Evolutionary conservation across 345 rosid genomes (phyloP).

Genomic region (Eucalyptus brandiana): DNA sequence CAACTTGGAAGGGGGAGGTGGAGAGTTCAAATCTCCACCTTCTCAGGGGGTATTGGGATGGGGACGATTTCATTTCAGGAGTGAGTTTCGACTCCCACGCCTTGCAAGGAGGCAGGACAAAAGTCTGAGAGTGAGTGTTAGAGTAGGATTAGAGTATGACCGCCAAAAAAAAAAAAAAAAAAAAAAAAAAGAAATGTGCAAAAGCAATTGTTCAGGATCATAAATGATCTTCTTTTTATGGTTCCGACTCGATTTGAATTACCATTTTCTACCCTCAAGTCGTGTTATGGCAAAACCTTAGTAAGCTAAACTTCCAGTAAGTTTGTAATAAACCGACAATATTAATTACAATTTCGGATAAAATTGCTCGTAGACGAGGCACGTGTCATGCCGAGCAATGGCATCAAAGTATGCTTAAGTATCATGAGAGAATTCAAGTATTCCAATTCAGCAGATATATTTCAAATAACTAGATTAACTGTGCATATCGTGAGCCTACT

Average conservation of each 20-base stretch:
- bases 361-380: not conserved
- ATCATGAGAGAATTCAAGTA: not conserved
- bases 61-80: too few relatives aligned
- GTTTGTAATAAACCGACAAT: not conserved
- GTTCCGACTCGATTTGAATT: not conserved
- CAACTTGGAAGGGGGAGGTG: too few relatives aligned
- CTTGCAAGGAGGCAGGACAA: too few relatives aligned
- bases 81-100: too few relatives aligned
- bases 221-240: not conserved
- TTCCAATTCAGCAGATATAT: not conserved
- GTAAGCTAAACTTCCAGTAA: not conserved
- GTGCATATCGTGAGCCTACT: not conserved
- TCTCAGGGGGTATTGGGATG: too few relatives aligned
- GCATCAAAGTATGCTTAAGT: not conserved
- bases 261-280: not conserved
- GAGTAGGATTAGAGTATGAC: too few relatives aligned
- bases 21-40: too few relatives aligned
- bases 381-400: not conserved
- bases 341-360: not conserved
- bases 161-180: too few relatives aligned
- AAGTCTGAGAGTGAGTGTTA: too few relatives aligned
- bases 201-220: not conserved
- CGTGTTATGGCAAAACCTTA: not conserved
- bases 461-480: not conserved
- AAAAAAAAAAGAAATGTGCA: not conserved